phyloP scores from a whole-genome alignment of 805 yeast species.

The Cyberlindnera mrakii region DNA sequence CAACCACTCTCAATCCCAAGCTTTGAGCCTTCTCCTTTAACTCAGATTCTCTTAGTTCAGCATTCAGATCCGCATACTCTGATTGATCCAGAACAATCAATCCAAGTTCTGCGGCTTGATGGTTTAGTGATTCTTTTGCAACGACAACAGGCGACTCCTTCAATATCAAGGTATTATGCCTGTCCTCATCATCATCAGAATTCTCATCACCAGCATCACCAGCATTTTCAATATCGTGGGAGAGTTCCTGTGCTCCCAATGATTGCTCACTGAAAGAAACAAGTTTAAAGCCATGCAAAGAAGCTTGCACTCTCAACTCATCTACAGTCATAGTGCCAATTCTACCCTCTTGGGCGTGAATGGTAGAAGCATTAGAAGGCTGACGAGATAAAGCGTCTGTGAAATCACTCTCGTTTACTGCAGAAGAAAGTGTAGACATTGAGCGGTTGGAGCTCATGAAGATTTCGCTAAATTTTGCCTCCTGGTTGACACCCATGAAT shows the following conservation, averaged over 20 bases:
- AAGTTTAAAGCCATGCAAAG: constrained; percentile 12
- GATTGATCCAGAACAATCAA: constrained; percentile 23
- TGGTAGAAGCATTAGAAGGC: constrained; percentile 21
- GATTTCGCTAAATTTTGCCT: background rate
- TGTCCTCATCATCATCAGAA: constrained; percentile 8
- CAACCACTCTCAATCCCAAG: constrained; percentile 21
- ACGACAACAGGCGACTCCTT: constrained; percentile 1
- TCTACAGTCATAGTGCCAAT: constrained; percentile 10
- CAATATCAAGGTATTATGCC: constrained; percentile 10
- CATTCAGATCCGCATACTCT: constrained; percentile 15
- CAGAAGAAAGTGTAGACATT: constrained; percentile 18
- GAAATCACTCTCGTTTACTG: constrained; percentile 24
- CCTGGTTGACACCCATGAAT: background rate
- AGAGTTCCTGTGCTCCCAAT: constrained; percentile 1
- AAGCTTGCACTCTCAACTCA: constrained; percentile 16
- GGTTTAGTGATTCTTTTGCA: background rate
- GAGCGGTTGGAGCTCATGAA: constrained; percentile 15
- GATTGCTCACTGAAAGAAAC: constrained; percentile 5
- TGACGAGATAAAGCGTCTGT: constrained; percentile 26
- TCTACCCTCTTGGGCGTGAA: constrained; percentile 9
- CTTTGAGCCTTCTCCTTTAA: constrained; percentile 8
- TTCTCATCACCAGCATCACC: constrained; percentile 13
- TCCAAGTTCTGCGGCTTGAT: constrained; percentile 16
- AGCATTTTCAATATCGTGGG: constrained; percentile 4
- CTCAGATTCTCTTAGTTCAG: constrained; percentile 1